phyloP scores from a whole-genome alignment of 352 stramenopile genomes.

The Globisporangium cylindrosporum region DNA sequence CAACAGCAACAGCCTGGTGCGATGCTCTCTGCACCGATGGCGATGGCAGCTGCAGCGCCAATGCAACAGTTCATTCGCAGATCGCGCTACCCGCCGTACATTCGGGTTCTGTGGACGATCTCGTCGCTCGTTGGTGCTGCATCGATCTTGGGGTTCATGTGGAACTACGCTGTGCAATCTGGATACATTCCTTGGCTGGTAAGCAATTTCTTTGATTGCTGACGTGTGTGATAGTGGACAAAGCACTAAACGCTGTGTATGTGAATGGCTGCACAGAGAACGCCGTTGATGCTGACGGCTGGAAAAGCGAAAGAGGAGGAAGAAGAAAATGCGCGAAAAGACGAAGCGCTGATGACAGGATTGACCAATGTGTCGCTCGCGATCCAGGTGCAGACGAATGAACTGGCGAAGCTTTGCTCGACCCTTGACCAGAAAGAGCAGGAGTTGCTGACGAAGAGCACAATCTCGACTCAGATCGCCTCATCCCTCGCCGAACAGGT shows the following conservation, averaged over 20 bases:
- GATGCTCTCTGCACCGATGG: slow-evolving; percentile 40
- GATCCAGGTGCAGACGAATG: slow-evolving; percentile 65
- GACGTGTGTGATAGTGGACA: background rate
- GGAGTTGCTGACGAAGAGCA: slow-evolving; percentile 41
- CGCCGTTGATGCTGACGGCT: slow-evolving; percentile 42
- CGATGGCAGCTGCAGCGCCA: slow-evolving; percentile 41
- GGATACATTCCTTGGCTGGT: slow-evolving; percentile 70
- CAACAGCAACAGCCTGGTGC: slow-evolving; percentile 16
- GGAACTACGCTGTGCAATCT: slow-evolving; percentile 71
- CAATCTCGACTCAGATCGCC: slow-evolving; percentile 42
- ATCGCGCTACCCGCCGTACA: slow-evolving; percentile 47
- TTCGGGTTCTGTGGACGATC: slow-evolving; percentile 64
- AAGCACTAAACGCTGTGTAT: background rate
- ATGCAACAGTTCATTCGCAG: slow-evolving; percentile 41
- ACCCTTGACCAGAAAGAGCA: slow-evolving; percentile 58
- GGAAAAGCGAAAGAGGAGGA: slow-evolving; percentile 49
- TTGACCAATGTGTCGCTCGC: slow-evolving; percentile 46
- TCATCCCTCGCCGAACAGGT: slow-evolving; percentile 51
- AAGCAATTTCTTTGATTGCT: slow-evolving; percentile 14
- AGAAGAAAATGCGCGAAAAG: slow-evolving; percentile 47
- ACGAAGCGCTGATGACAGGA: slow-evolving; percentile 41
- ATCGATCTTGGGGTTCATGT: slow-evolving; percentile 68
- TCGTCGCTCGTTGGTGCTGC: slow-evolving; percentile 69
- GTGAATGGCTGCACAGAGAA: slow-evolving; percentile 19
- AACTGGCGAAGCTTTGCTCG: slow-evolving; percentile 53